Base-by-base conservation (phyloP, 2,329 filamentous ascomycete genomes). In the Fusarium domesticum region DNA sequence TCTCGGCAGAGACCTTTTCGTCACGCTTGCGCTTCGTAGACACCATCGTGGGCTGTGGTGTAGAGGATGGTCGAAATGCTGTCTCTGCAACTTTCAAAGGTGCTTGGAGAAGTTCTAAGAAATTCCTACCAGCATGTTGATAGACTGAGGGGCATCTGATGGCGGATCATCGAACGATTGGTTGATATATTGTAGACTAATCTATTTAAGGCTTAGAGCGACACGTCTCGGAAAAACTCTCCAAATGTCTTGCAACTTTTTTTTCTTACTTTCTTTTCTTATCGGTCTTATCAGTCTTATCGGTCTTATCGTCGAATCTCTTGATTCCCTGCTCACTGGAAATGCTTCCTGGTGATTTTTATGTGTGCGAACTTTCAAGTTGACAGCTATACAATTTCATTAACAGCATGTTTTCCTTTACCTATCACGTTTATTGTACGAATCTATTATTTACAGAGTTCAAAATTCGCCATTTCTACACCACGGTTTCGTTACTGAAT, bases 1-100 rank as follows among this genome's bases (percentile, higher is more conserved):
- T 39, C 34, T 54, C 51, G 1, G 37, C 39, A 30, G 67, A 61
- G 4, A 68, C 65, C 6, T 75, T 71, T 51, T 77, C 73, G 60
- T 79, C 73, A 52, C 82, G 70, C 68, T 84, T 84, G 48, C 81
- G 73, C 67, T 84, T 84, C 17, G 35, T 45, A 11, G 47, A 38
- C 2, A 43, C 52, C 58, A 60, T 60, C 32, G 36, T 48, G 49
- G 19, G 44, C 18, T 15, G 42, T 42, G 33, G 37, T 18, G 18
- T 35, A 45, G 38, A 47, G 30, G 43, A 33, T 48, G 42, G 48
- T 47, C 45, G 49, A 42, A 40, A 54, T 36, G 48, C 51, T 54
- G 54, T 54, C 56, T 57, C 43, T 48, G 44, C 51, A 34, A 45
- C 36, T 34, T 31, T 42, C 40, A 50, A 43, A 49, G 45, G 50